phyloP scores from a whole-genome alignment of 345 rosid genomes.

The Durio zibethinus region DNA sequence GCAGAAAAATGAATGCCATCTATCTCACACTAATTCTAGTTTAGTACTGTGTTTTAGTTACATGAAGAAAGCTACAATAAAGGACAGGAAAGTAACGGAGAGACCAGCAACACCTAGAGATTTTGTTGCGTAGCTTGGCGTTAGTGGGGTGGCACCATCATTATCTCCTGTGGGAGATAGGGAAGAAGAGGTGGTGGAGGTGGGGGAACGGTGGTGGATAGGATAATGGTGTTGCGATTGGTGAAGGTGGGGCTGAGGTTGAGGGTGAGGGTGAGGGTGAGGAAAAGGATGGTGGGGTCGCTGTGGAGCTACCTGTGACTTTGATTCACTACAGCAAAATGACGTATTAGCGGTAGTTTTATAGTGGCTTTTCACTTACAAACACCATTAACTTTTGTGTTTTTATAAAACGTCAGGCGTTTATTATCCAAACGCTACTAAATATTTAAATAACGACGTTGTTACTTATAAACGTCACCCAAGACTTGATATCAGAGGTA shows the following conservation, averaged over 20 bases:
- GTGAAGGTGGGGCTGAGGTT: neutral
- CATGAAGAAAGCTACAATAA: conserved; percentile 31
- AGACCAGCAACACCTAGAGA: conserved; percentile 32
- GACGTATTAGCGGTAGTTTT: too few relatives aligned
- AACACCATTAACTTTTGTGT: too few relatives aligned
- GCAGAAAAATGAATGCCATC: conserved; percentile 23
- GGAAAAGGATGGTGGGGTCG: conserved; percentile 11
- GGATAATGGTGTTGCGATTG: neutral
- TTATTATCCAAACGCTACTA: too few relatives aligned
- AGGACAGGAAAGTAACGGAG: conserved; percentile 25
- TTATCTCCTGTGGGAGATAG: conserved; percentile 23
- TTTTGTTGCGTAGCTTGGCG: conserved; percentile 37
- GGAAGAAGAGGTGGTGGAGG: conserved; percentile 16
- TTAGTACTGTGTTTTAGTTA: conserved; percentile 5
- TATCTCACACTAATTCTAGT: neutral
- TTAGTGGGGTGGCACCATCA: conserved; percentile 27
- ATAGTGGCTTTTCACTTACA: too few relatives aligned
- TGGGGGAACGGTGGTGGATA: neutral
- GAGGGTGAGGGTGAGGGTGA: conserved; percentile 16
- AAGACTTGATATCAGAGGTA: too few relatives aligned
- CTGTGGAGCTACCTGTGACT: conserved; percentile 11
- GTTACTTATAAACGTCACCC: too few relatives aligned
- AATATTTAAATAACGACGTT: too few relatives aligned
- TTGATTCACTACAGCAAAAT: too few relatives aligned
- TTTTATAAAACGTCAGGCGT: too few relatives aligned